These are phyloP conservation scores for Pseudogymnoascus sp. DNA, from an alignment of 2,329 filamentous ascomycete species.

Conservation along the genomic window DNA sequence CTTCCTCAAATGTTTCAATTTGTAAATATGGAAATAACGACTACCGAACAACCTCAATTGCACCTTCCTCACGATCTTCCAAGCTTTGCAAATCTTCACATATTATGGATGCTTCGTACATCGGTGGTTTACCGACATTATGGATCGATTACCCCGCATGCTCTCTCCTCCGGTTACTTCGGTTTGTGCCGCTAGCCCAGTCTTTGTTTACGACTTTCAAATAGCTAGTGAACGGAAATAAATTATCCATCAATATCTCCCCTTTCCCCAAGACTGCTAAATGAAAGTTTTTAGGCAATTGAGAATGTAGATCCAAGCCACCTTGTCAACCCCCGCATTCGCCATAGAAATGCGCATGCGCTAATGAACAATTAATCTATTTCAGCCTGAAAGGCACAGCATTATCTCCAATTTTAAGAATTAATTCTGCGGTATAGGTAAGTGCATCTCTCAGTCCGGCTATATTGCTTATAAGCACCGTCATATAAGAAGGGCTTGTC, in stretches of 20 bases:
- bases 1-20: background rate
- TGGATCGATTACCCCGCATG: background rate
- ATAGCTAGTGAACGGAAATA: background rate
- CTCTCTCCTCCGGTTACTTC: background rate
- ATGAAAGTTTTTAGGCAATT: background rate
- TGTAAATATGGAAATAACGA: background rate
- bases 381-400: background rate
- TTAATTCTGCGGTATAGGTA: background rate
- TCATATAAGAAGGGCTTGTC: background rate
- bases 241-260: background rate
- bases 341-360: background rate
- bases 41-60: background rate
- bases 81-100: background rate
- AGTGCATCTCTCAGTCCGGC: background rate
- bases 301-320: background rate
- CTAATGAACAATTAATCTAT: background rate
- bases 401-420: conserved; percentile 3
- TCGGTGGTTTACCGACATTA: background rate
- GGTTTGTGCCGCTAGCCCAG: background rate
- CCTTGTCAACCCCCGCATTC: background rate
- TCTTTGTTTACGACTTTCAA: background rate
- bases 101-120: background rate
- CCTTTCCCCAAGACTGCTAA: background rate
- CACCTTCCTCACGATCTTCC: background rate
- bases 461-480: background rate